Percentiles rank a stretch among this genome's conserved stretches.
phyloP scores from a whole-genome alignment of 441 rosid species.

The Aleurites moluccanus region DNA sequence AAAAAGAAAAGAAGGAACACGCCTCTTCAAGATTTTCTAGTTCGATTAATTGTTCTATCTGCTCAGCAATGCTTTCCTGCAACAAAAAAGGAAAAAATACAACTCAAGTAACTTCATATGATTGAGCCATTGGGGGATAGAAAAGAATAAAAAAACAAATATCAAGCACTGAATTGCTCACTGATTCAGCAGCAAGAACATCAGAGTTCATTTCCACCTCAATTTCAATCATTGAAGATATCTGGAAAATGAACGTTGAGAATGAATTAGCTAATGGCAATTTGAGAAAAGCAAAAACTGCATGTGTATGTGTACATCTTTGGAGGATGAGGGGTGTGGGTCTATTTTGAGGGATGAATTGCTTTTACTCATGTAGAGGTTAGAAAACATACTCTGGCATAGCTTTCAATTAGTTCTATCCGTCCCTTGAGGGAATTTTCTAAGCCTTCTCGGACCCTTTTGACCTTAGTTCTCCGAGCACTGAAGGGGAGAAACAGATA shows the following conservation, averaged over 20 bases:
- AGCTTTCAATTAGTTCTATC: conserved; percentile 88
- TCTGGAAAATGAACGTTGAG: conserved; percentile 39
- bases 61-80: conserved; percentile 80
- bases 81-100: conserved; percentile 27
- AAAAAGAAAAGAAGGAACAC: conserved; percentile 17
- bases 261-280: conserved; percentile 6
- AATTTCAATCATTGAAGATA: conserved; percentile 95
- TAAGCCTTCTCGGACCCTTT: conserved; percentile 76
- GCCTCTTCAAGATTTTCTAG: conserved; percentile 97
- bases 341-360: neutral
- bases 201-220: conserved; percentile 93
- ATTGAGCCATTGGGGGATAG: conserved; percentile 6
- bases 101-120: conserved; percentile 1
- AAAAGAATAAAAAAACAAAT: conserved; percentile 18
- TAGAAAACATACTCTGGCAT: conserved; percentile 68
- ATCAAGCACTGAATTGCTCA: conserved; percentile 60
- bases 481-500: conserved; percentile 37
- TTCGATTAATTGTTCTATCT: conserved; percentile 90
- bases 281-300: conserved; percentile 1
- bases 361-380: neutral
- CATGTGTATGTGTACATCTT: neutral
- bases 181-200: conserved; percentile 96
- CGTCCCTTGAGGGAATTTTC: conserved; percentile 74
- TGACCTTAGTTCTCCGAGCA: conserved; percentile 74
- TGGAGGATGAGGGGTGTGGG: neutral